Percentiles rank a stretch among this genome's conserved stretches.
phyloP scores from a whole-genome alignment of 768 basidiomycete genomes.

The Boletus edulis region DNA sequence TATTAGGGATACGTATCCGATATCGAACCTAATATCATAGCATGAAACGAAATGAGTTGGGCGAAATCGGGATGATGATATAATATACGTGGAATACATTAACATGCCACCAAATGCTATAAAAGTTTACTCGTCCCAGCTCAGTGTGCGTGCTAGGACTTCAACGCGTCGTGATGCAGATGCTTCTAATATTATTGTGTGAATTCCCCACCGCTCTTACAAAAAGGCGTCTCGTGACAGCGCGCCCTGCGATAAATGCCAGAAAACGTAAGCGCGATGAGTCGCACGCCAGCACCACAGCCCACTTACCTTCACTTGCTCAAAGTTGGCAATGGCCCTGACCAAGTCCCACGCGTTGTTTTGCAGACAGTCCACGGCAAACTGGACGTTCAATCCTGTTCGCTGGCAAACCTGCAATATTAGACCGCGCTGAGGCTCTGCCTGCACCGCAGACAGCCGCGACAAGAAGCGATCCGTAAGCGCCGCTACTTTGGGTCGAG shows the following conservation, averaged over 20 bases:
- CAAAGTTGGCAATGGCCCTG: constrained; percentile 80
- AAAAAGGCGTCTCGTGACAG: constrained; percentile 56
- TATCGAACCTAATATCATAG: constrained; percentile 19
- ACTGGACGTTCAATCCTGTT: constrained; percentile 79
- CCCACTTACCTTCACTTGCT: constrained; percentile 75
- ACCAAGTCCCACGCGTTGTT: constrained; percentile 85
- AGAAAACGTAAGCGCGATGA: constrained; percentile 26
- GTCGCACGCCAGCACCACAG: background rate
- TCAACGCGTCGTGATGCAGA: background rate
- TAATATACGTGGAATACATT: constrained; percentile 29
- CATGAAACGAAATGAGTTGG: constrained; percentile 16
- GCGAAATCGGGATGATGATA: constrained; percentile 22
- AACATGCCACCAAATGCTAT: constrained; percentile 3
- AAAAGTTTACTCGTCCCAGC: background rate
- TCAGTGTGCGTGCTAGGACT: background rate
- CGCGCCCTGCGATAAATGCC: constrained; percentile 37
- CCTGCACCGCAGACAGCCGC: constrained; percentile 37
- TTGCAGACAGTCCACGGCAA: constrained; percentile 79
- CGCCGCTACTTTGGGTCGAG: constrained; percentile 5
- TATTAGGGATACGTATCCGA: constrained; percentile 20
- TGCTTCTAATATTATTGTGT: constrained; percentile 12
- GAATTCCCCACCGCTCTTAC: constrained; percentile 31
- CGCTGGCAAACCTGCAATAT: constrained; percentile 68
- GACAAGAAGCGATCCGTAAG: constrained; percentile 5
- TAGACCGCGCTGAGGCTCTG: constrained; percentile 66